These are phyloP conservation scores for Zizania palustris DNA, from an alignment of 202 grass and related monocot species.

Conservation along the genomic window DNA sequence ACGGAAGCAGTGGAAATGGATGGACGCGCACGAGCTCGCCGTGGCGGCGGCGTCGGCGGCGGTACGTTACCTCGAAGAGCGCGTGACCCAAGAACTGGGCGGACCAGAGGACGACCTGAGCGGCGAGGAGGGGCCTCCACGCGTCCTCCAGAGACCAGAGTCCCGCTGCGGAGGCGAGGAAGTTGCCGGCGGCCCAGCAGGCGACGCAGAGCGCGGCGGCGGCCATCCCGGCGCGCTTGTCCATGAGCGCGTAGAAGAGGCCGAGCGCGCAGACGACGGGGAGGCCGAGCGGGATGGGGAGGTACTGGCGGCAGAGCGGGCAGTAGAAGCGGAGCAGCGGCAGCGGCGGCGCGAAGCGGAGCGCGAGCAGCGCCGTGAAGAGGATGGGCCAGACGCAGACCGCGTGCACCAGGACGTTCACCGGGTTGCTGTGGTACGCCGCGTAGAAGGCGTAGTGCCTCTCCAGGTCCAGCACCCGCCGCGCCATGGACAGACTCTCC, in stretches of 20 bases:
- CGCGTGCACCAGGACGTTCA: slow-evolving; percentile 52
- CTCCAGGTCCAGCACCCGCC: slow-evolving; percentile 46
- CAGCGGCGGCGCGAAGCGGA: slow-evolving; percentile 52
- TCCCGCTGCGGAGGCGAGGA: slow-evolving; percentile 21
- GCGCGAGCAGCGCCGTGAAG: slow-evolving; percentile 47
- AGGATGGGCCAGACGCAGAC: slow-evolving; percentile 66
- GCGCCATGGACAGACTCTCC: not conserved
- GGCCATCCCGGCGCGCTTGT: slow-evolving; percentile 9
- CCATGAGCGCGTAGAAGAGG: slow-evolving; percentile 42
- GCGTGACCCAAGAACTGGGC: not conserved
- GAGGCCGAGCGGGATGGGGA: slow-evolving; percentile 1
- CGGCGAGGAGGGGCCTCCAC: not conserved
- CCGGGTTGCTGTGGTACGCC: slow-evolving; percentile 53
- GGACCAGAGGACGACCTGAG: not conserved
- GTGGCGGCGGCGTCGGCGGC: too few species aligned
- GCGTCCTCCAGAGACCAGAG: slow-evolving; percentile 26
- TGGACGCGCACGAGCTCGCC: too few species aligned
- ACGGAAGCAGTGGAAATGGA: not conserved
- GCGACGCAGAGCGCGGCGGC: slow-evolving; percentile 46
- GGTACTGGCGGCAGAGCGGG: slow-evolving; percentile 14
- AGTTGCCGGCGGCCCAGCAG: slow-evolving; percentile 49
- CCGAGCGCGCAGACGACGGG: not conserved
- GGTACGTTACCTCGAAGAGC: not conserved
- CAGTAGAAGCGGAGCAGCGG: slow-evolving; percentile 25
- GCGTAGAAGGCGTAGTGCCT: slow-evolving; percentile 61